Evolutionary conservation across 306 rosid genomes (phyloP).

Genomic region (Begonia fuchsioides): DNA sequence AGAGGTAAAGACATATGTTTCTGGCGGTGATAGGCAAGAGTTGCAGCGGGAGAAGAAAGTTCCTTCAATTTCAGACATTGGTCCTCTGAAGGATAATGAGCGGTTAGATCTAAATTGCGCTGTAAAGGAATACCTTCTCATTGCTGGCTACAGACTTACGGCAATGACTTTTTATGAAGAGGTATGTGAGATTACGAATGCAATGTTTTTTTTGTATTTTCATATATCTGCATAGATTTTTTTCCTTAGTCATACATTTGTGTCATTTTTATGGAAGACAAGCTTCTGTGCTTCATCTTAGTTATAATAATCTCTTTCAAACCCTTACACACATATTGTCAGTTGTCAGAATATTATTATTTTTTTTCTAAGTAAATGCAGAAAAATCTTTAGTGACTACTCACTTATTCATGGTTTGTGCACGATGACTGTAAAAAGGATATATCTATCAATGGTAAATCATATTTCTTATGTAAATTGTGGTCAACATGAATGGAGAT

Average conservation of each 20-base stretch:
- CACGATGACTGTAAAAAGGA: too few relatives aligned
- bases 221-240: not conserved
- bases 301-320: too few relatives aligned
- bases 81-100: slow-evolving; percentile 69
- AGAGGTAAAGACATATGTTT: slow-evolving; percentile 30
- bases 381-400: too few relatives aligned
- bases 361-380: too few relatives aligned
- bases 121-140: slow-evolving; percentile 81
- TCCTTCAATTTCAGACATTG: slow-evolving; percentile 50
- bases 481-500: too few relatives aligned
- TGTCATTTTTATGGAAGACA: too few relatives aligned
- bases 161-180: slow-evolving; percentile 99
- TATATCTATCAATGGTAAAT: not conserved
- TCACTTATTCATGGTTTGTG: too few relatives aligned
- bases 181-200: slow-evolving; percentile 25
- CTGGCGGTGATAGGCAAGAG: slow-evolving; percentile 27
- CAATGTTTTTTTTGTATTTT: not conserved
- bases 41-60: slow-evolving; percentile 30
- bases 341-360: too few relatives aligned
- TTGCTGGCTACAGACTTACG: slow-evolving; percentile 91
- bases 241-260: not conserved
- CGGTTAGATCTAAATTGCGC: slow-evolving; percentile 89
- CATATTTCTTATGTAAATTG: too few relatives aligned
- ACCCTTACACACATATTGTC: too few relatives aligned
- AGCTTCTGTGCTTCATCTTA: too few relatives aligned